Evolutionary conservation across 345 rosid genomes (phyloP).

Genomic region (Linum tenue): DNA sequence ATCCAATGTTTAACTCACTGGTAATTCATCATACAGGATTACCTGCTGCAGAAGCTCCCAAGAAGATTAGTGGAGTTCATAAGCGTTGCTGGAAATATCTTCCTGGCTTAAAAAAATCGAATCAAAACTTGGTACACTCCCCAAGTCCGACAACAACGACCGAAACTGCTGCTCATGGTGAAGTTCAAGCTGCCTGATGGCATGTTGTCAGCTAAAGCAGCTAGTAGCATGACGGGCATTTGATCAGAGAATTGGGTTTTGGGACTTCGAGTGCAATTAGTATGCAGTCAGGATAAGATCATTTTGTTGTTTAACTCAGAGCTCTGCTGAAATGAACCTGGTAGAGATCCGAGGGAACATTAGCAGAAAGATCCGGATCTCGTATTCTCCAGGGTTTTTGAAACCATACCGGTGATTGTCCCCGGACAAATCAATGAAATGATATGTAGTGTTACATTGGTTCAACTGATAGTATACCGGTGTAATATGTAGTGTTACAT

Average conservation of each 20-base stretch:
- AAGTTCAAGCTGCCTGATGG: conserved; percentile 47
- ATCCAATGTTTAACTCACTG: conserved; percentile 9
- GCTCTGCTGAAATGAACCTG: neutral
- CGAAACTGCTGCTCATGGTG: conserved; percentile 18
- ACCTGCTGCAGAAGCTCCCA: conserved; percentile 52
- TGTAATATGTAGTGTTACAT: too few relatives aligned
- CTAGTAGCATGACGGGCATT: too few relatives aligned
- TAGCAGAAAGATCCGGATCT: too few relatives aligned
- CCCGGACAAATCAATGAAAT: too few relatives aligned
- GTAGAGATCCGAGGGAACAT: too few relatives aligned
- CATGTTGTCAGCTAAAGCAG: neutral
- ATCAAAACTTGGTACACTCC: conserved; percentile 15
- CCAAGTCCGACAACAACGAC: conserved; percentile 31
- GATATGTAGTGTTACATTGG: too few relatives aligned
- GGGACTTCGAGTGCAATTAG: too few relatives aligned
- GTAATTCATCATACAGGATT: conserved; percentile 35
- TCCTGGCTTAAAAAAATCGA: conserved; percentile 36
- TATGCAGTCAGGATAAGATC: too few relatives aligned
- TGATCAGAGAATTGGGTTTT: neutral
- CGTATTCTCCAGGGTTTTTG: too few relatives aligned
- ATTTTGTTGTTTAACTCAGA: neutral
- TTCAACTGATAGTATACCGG: too few relatives aligned
- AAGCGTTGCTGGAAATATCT: conserved; percentile 91
- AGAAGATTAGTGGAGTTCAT: conserved; percentile 88
- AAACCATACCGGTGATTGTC: too few relatives aligned